These are phyloP conservation scores for Thamnidium elegans DNA, from an alignment of 192 early-diverging fungal species.

Conservation along the genomic window DNA sequence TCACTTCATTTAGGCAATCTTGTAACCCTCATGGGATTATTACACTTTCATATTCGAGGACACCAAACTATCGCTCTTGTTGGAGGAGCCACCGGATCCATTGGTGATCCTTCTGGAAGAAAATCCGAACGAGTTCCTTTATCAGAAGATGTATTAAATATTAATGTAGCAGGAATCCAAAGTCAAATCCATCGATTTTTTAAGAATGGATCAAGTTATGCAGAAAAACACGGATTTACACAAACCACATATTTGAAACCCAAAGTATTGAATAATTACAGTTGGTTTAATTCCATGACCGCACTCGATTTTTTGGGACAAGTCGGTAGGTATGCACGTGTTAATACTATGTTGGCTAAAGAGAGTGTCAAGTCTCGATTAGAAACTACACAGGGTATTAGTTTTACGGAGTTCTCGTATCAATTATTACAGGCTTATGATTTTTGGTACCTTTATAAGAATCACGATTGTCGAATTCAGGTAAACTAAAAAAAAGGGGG, in stretches of 20 bases:
- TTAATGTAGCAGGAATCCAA: constrained; percentile 68
- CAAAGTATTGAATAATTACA: constrained; percentile 73
- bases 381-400: constrained; percentile 79
- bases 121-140: constrained; percentile 76
- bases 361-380: constrained; percentile 88
- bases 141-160: constrained; percentile 47
- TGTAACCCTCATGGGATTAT: constrained; percentile 74
- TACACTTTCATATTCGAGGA: constrained; percentile 82
- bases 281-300: constrained; percentile 75
- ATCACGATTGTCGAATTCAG: constrained; percentile 65
- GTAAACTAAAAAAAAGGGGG: constrained; percentile 25
- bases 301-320: constrained; percentile 73
- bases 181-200: constrained; percentile 75
- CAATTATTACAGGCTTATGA: constrained; percentile 95
- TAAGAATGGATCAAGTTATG: constrained; percentile 44
- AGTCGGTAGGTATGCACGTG: constrained; percentile 77
- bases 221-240: constrained; percentile 34
- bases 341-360: constrained; percentile 80
- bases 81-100: constrained; percentile 87
- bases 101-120: constrained; percentile 92
- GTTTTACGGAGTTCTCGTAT: constrained; percentile 96
- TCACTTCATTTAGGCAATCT: constrained; percentile 91
- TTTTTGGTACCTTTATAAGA: constrained; percentile 78
- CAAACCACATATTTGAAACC: constrained; percentile 27
- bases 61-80: constrained; percentile 82